Evolutionary conservation across 2,329 filamentous ascomycete genomes (phyloP).

Genomic region (Eutypella sp.): DNA sequence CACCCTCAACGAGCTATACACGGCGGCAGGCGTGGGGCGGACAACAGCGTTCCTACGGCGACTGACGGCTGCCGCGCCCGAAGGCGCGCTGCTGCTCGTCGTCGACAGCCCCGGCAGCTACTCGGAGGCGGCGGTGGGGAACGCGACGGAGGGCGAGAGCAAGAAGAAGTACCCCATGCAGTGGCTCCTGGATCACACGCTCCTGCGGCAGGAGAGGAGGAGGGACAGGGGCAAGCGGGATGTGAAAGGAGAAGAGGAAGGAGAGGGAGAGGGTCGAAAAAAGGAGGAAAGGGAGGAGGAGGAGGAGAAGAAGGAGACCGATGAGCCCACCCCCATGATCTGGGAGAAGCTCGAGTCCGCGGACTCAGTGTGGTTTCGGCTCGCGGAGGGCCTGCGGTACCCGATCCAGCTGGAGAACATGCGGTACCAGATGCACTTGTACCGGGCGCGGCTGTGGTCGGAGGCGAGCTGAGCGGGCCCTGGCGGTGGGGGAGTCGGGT

Average conservation of each 20-base stretch:
- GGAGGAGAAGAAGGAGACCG: neutral
- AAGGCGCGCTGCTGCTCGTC: conserved; percentile 69
- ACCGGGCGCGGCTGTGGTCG: too few species aligned
- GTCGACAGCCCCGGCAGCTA: conserved; percentile 94
- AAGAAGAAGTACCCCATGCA: conserved; percentile 83
- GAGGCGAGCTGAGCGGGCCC: too few species aligned
- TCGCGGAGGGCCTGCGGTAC: conserved; percentile 64
- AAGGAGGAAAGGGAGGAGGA: neutral
- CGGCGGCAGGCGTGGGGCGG: conserved; percentile 62
- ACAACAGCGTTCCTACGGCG: conserved; percentile 72
- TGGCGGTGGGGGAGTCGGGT: too few species aligned
- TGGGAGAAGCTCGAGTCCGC: conserved; percentile 75
- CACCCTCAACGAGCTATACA: conserved; percentile 93
- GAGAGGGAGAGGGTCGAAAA: neutral
- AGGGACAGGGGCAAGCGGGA: neutral
- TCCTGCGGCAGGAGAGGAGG: conserved; percentile 40
- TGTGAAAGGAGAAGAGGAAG: neutral
- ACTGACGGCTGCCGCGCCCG: conserved; percentile 53
- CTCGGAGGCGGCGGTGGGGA: conserved; percentile 70
- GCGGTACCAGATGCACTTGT: conserved; percentile 90
- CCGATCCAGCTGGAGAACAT: conserved; percentile 88
- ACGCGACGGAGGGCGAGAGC: conserved; percentile 29
- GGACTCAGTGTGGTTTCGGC: conserved; percentile 81
- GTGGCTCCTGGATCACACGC: conserved; percentile 80
- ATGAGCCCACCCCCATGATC: conserved; percentile 14